A percentile compares a stretch with the other conserved stretches of the same genome.
Conservation (phyloP, 83 land plant species). For the Picea abies region DNA sequence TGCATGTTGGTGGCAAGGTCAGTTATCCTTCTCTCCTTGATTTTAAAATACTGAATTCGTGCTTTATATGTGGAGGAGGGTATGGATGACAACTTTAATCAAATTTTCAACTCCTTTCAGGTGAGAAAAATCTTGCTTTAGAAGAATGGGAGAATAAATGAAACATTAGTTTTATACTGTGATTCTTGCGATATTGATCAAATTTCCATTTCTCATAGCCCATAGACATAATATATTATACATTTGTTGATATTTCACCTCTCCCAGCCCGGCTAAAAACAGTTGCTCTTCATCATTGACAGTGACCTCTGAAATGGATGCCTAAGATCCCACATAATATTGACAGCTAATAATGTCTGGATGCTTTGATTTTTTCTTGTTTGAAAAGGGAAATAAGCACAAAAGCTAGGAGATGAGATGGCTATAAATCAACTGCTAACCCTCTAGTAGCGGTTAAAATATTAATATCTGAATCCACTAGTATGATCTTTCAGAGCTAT, state of each 20-base stretch:
- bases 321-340: no score
- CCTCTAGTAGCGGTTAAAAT: no score
- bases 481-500: no score
- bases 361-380: no score
- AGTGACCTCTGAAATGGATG: no score
- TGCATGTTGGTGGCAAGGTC: constrained; percentile 42
- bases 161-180: background rate
- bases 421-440: no score
- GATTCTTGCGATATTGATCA: background rate
- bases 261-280: background rate
- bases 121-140: background rate
- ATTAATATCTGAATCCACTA: no score
- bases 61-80: background rate
- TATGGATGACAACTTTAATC: background rate
- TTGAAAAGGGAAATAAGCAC: no score
- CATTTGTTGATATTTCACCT: background rate
- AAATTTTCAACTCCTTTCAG: background rate
- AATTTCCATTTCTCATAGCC: background rate
- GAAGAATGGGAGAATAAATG: background rate
- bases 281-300: background rate
- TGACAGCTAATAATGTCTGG: no score
- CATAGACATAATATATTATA: no score
- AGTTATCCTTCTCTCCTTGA: background rate
- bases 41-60: background rate
- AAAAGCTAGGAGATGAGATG: no score